phyloP scores from a whole-genome alignment of 2,329 filamentous ascomycete genomes.

The Cladorrhinum sp. region DNA sequence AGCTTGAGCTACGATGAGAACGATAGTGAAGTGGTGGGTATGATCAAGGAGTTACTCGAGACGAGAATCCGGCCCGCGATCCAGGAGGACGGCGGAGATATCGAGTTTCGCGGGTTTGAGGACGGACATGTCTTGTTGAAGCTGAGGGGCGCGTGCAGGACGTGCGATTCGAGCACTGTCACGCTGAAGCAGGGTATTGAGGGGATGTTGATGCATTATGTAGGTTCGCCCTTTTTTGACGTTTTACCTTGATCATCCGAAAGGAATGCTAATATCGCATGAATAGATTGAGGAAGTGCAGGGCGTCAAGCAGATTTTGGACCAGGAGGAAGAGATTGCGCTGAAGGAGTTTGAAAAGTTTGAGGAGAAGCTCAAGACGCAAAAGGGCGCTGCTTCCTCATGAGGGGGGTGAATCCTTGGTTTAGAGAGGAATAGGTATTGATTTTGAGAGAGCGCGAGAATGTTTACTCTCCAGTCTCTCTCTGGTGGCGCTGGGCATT shows the following conservation, averaged over 20 bases:
- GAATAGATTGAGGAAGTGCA: constrained; percentile 88
- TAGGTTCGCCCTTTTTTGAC: constrained; percentile 49
- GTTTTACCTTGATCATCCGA: too few relatives aligned
- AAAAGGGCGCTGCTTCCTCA: constrained; percentile 41
- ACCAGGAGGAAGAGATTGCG: constrained; percentile 87
- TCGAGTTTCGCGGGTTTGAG: constrained; percentile 89
- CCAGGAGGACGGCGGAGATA: constrained; percentile 96
- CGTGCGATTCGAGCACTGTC: constrained; percentile 94
- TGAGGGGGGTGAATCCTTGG: not conserved
- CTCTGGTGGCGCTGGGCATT: not conserved
- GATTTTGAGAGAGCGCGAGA: not conserved
- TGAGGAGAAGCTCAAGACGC: constrained; percentile 71
- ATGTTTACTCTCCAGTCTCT: not conserved
- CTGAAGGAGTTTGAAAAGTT: constrained; percentile 89
- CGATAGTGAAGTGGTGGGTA: constrained; percentile 89
- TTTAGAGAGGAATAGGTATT: not conserved
- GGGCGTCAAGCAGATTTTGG: constrained; percentile 84
- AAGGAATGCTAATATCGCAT: constrained; percentile 2
- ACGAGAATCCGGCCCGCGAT: constrained; percentile 93
- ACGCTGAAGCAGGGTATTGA: constrained; percentile 98
- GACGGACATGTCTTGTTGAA: constrained; percentile 83
- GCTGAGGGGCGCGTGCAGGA: constrained; percentile 87
- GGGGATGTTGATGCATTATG: constrained; percentile 96
- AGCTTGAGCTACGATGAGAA: constrained; percentile 81
- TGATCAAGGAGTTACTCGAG: constrained; percentile 98